A percentile compares a stretch with the other conserved stretches of the same genome.
Evolutionary conservation across 2,329 filamentous ascomycete genomes (phyloP).

Genomic region (Arachnomyces sp.): DNA sequence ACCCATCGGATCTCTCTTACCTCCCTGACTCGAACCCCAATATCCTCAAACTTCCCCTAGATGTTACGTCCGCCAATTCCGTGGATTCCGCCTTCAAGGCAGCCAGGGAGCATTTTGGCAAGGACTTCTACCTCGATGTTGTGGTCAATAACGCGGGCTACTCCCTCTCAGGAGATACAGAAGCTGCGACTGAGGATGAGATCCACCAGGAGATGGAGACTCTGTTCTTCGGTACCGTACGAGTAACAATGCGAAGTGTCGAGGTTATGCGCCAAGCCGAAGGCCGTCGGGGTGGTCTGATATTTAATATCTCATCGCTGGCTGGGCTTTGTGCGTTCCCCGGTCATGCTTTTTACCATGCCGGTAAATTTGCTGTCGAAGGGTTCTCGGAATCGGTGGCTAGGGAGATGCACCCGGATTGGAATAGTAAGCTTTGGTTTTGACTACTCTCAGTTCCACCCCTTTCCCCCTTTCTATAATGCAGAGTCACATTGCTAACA

Average conservation of each 20-base stretch:
- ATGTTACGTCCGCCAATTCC: conserved; percentile 37
- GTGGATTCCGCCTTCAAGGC: conserved; percentile 29
- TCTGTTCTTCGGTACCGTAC: conserved; percentile 37
- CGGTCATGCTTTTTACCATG: conserved; percentile 15
- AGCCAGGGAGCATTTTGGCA: conserved; percentile 27
- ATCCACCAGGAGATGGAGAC: conserved; percentile 26
- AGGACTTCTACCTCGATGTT: conserved; percentile 7
- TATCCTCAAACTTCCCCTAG: conserved; percentile 40
- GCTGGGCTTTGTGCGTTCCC: conserved; percentile 15
- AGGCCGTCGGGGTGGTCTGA: conserved; percentile 10
- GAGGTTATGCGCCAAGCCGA: conserved; percentile 32
- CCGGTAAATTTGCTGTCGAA: conserved; percentile 17
- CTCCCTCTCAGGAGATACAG: conserved; percentile 1
- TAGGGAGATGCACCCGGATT: conserved; percentile 14
- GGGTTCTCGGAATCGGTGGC: conserved; percentile 17
- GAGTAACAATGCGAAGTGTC: conserved; percentile 32
- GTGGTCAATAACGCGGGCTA: conserved; percentile 7
- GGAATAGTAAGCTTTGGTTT: conserved; percentile 10
- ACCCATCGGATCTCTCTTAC: conserved; percentile 32
- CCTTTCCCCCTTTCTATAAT: too few relatives aligned
- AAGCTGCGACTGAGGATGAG: conserved; percentile 1
- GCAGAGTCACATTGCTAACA: too few relatives aligned
- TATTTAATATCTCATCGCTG: conserved; percentile 16
- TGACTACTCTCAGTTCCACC: too few relatives aligned
- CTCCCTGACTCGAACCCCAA: conserved; percentile 30